phyloP scores from a whole-genome alignment of 345 rosid genomes.

The Chamaenerion angustifolium region DNA sequence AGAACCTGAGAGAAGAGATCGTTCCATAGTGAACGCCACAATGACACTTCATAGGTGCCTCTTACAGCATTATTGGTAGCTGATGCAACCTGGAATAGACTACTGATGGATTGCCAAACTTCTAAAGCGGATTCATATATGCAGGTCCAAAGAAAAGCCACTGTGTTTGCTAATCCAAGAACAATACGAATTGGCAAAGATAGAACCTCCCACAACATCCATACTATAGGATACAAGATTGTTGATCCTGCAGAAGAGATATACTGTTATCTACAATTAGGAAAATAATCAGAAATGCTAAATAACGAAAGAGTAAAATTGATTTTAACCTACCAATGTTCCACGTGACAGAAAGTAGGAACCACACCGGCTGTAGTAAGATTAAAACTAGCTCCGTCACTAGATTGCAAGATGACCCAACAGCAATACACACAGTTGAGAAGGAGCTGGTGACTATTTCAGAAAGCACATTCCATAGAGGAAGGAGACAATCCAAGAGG shows the following conservation, averaged over 20 bases:
- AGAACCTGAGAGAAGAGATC: constrained; percentile 91
- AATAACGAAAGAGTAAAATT: background rate
- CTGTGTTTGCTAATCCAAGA: constrained; percentile 31
- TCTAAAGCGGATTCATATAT: constrained; percentile 29
- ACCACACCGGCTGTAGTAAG: constrained; percentile 49
- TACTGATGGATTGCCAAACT: constrained; percentile 38
- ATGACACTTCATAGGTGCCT: constrained; percentile 47
- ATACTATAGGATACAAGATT: constrained; percentile 46
- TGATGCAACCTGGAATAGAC: constrained; percentile 43
- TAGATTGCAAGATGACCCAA: constrained; percentile 30
- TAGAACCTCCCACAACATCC: constrained; percentile 55
- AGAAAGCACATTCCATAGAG: constrained; percentile 44
- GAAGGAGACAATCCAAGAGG: constrained; percentile 34
- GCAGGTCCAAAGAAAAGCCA: constrained; percentile 30
- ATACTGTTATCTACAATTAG: too few species aligned
- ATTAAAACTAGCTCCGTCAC: constrained; percentile 37
- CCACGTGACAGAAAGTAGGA: constrained; percentile 34
- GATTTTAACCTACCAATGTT: constrained; percentile 38
- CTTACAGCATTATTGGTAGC: constrained; percentile 46
- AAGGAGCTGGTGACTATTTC: constrained; percentile 34
- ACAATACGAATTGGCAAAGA: constrained; percentile 52
- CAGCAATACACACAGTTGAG: constrained; percentile 32
- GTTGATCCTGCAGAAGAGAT: constrained; percentile 36
- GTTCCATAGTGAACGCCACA: constrained; percentile 90
- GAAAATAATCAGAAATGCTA: too few species aligned